Evolutionary conservation across 306 rosid genomes (phyloP), one percentile per base, ranked within the genome.

Genomic region (Dalbergia cochinchinensis): DNA sequence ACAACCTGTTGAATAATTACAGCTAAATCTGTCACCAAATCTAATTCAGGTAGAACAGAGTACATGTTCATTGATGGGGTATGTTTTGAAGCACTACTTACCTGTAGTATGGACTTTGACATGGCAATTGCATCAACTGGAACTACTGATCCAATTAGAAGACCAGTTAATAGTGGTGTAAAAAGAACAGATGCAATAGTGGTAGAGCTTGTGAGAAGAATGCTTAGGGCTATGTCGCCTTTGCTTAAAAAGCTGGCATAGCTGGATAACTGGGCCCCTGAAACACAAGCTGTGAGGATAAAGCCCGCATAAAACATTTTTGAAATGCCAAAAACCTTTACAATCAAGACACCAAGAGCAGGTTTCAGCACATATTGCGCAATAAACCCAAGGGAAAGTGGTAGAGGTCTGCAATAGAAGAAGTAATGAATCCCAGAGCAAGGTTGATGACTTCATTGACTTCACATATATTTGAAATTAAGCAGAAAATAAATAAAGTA

Each of bases 61-160:
- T 37, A 22, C 26, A 33, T 19, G 13, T 14, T 19, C 19, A 34
- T 18, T 3, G 7, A 34, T 3, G 39, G 33, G 20, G 20, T 7
- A 41, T 57, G 6, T 11, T 48, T 14, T 11, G 19, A 44, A 13
- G 39, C 31, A 34, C 80, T 13, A 66, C 63, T 80, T 85, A 89
- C 99, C 94, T 95, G 98, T 80, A 95, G 82, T 81, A 95, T 95
- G 61, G 99, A 95, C 89, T 91, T 95, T 37, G 99, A 87, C 98
- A 95, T 95, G 81, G 98, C 96, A 82, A 90, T 86, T 22, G 99
- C 89, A 80, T 95, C 96, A 80, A 95, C 98, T 0, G 99, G 98
- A 81, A 95, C 94, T 62, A 95, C 92, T 35, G 99, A 95, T 39
- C 98, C 98, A 76, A 95, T 89, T 60, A 91, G 73, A 78, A 91